Percentiles rank a stretch among this genome's conserved stretches.
Conservation (phyloP, 257 asterid species). For the Petunia secreta region DNA sequence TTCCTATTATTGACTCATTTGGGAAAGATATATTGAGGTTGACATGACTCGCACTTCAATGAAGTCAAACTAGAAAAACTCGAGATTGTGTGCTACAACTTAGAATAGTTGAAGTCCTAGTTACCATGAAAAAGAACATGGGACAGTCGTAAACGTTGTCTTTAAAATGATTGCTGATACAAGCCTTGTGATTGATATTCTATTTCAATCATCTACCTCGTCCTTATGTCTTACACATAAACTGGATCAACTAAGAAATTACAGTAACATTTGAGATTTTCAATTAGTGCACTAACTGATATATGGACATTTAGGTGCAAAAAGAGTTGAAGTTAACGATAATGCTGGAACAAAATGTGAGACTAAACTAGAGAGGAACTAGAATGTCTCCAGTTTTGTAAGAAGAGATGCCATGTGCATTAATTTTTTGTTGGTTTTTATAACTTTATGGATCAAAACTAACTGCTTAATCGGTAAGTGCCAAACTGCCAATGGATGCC, state of each 20-base stretch:
- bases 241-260: background rate
- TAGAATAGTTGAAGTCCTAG: background rate
- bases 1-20: background rate
- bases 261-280: background rate
- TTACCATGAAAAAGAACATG: background rate
- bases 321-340: conserved; percentile 7
- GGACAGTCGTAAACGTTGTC: background rate
- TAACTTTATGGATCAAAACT: background rate
- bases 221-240: background rate
- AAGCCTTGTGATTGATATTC: background rate
- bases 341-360: background rate
- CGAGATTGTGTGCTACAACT: background rate
- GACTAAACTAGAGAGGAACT: conserved; percentile 15
- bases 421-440: background rate
- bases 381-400: background rate
- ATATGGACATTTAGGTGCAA: background rate
- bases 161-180: background rate
- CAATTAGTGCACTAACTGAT: background rate
- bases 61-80: background rate
- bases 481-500: conserved; percentile 2
- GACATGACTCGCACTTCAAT: background rate
- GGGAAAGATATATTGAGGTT: background rate
- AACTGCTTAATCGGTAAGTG: background rate
- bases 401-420: conserved; percentile 3
- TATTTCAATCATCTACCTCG: background rate